Conservation (phyloP, 2,329 filamentous ascomycete species). For the Coniella vitis region DNA sequence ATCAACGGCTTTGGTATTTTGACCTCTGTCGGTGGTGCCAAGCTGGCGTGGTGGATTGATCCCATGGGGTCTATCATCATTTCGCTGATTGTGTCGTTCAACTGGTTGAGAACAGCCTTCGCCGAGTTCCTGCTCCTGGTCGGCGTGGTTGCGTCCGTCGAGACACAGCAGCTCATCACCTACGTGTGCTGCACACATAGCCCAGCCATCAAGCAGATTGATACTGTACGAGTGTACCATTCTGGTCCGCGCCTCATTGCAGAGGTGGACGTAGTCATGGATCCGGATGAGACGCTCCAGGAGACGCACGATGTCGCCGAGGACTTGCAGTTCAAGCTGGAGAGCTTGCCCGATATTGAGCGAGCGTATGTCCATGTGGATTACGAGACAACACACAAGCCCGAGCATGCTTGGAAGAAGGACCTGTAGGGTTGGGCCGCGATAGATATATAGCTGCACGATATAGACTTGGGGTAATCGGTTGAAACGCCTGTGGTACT, state of each 20-base stretch:
- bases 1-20: slow-evolving; percentile 92
- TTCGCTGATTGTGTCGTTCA: slow-evolving; percentile 65
- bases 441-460: no score
- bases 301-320: slow-evolving; percentile 91
- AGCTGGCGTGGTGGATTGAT: slow-evolving; percentile 91
- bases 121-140: slow-evolving; percentile 87
- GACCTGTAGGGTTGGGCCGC: slow-evolving; percentile 37
- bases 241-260: slow-evolving; percentile 83
- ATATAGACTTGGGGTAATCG: no score
- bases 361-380: slow-evolving; percentile 95
- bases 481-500: no score
- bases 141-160: slow-evolving; percentile 77
- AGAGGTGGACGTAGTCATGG: slow-evolving; percentile 95
- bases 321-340: slow-evolving; percentile 87
- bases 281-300: slow-evolving; percentile 61
- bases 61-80: slow-evolving; percentile 83
- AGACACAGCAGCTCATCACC: slow-evolving; percentile 87
- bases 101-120: slow-evolving; percentile 84
- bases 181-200: slow-evolving; percentile 95
- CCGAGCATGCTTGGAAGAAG: slow-evolving; percentile 66
- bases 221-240: slow-evolving; percentile 93
- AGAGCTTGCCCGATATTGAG: slow-evolving; percentile 87
- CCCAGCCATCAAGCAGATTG: slow-evolving; percentile 72
- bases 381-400: slow-evolving; percentile 92
- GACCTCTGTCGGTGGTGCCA: slow-evolving; percentile 83